These are phyloP conservation scores for Verticillium longisporum DNA, from an alignment of 2,329 filamentous ascomycete species.

Conservation along the genomic window DNA sequence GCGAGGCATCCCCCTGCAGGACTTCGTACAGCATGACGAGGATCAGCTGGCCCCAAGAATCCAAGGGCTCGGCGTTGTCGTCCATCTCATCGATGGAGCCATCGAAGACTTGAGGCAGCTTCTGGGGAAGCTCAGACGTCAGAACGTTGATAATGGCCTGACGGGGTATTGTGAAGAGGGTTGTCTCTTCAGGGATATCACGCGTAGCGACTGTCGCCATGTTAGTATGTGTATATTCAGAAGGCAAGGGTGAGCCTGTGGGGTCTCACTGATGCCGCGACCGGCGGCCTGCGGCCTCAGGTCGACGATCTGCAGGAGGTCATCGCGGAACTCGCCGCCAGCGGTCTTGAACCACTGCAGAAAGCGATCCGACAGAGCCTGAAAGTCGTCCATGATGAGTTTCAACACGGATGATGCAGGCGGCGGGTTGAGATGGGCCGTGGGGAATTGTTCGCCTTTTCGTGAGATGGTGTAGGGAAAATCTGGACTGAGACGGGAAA, in stretches of 20 bases:
- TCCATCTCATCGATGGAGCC: slow-evolving; percentile 20
- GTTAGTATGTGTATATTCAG: slow-evolving; percentile 6
- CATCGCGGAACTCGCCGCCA: slow-evolving; percentile 45
- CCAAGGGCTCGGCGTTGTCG: slow-evolving; percentile 30
- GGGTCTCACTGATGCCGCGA: slow-evolving; percentile 44
- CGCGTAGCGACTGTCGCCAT: slow-evolving; percentile 54
- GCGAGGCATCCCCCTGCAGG: slow-evolving; percentile 50
- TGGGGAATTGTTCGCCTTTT: background rate
- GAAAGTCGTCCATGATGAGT: slow-evolving; percentile 29
- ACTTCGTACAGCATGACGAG: slow-evolving; percentile 76
- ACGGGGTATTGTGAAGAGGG: slow-evolving; percentile 75
- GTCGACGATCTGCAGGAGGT: slow-evolving; percentile 43
- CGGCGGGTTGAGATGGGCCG: background rate
- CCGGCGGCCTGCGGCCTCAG: slow-evolving; percentile 43
- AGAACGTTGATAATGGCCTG: slow-evolving; percentile 62
- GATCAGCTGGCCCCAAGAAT: slow-evolving; percentile 57
- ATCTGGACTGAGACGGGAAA: background rate
- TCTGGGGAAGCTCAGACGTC: slow-evolving; percentile 60
- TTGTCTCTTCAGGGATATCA: slow-evolving; percentile 67
- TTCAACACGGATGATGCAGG: background rate
- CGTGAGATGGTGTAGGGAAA: background rate
- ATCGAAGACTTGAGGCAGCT: slow-evolving; percentile 48
- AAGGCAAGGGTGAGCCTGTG: background rate
- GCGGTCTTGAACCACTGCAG: slow-evolving; percentile 46
- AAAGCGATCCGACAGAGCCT: slow-evolving; percentile 36